These are phyloP conservation scores for Pulveroboletus frians DNA, from an alignment of 768 basidiomycete genomes.

Conservation along the genomic window DNA sequence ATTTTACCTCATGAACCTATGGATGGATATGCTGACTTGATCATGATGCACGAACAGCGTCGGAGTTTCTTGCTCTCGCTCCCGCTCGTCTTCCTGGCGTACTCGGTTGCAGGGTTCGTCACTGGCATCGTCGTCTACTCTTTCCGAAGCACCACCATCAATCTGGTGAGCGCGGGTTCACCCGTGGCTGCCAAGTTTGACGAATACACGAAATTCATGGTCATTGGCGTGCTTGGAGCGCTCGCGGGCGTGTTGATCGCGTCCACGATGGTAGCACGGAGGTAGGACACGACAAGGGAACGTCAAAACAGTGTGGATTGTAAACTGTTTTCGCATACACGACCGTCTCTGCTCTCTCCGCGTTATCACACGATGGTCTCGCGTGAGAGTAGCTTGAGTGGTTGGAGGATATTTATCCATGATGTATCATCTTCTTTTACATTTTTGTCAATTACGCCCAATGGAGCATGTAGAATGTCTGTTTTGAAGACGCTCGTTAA, in stretches of 20 bases:
- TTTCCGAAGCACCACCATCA: slow-evolving; percentile 45
- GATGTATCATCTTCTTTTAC: background rate
- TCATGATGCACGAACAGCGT: slow-evolving; percentile 27
- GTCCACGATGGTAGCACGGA: slow-evolving; percentile 34
- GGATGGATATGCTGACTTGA: background rate
- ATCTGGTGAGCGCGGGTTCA: slow-evolving; percentile 30
- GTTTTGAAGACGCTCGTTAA: too few species aligned
- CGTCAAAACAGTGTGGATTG: background rate
- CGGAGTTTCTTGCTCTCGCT: slow-evolving; percentile 60
- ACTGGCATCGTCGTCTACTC: slow-evolving; percentile 62
- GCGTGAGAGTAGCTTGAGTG: background rate
- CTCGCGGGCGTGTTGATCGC: slow-evolving; percentile 57
- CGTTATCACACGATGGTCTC: background rate
- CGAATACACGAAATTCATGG: slow-evolving; percentile 58
- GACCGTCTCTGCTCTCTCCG: background rate
- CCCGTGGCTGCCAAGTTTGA: slow-evolving; percentile 43
- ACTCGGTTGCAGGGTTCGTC: slow-evolving; percentile 65
- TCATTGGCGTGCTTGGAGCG: slow-evolving; percentile 59
- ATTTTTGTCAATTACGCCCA: background rate
- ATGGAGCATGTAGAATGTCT: background rate
- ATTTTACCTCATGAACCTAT: background rate
- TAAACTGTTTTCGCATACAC: background rate
- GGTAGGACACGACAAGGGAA: slow-evolving; percentile 2
- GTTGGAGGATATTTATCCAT: slow-evolving; percentile 7
- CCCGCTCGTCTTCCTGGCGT: slow-evolving; percentile 68